Evolutionary conservation across 306 rosid species (phyloP).

Genomic region (Prunus kanzakura): DNA sequence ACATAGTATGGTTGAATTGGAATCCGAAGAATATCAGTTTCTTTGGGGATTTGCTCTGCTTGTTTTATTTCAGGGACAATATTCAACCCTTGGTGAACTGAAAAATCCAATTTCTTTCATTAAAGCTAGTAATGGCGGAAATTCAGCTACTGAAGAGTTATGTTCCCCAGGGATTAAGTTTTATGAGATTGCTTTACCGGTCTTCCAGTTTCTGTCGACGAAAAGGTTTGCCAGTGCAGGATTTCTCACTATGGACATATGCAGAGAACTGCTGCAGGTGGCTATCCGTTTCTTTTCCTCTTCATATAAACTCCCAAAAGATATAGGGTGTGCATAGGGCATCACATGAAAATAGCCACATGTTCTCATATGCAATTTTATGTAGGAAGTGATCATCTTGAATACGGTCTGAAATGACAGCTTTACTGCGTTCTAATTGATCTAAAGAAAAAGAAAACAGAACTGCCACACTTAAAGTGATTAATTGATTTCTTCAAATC

Average conservation of each 20-base stretch:
- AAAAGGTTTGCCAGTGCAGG: conserved; percentile 61
- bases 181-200: conserved; percentile 72
- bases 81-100: conserved; percentile 46
- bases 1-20: conserved; percentile 85
- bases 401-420: not conserved
- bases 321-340: not conserved
- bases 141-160: conserved; percentile 42
- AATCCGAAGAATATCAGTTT: conserved; percentile 64
- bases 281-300: conserved; percentile 20
- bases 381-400: not conserved
- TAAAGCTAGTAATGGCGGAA: conserved; percentile 40
- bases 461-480: not conserved
- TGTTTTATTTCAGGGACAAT: conserved; percentile 65
- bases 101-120: conserved; percentile 44
- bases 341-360: not conserved
- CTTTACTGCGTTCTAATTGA: not conserved
- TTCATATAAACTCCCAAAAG: conserved; percentile 9
- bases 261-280: conserved; percentile 91
- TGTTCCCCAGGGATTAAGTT: conserved; percentile 52
- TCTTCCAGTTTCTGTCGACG: conserved; percentile 77
- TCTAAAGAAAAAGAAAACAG: not conserved
- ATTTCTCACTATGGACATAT: conserved; percentile 61
- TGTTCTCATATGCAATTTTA: not conserved
- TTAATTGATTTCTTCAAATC: not conserved
- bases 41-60: conserved; percentile 90